A percentile compares a stretch with the other conserved stretches of the same genome.
Conservation (phyloP, 2,329 filamentous ascomycete species). For the Xylaria arbuscula region DNA sequence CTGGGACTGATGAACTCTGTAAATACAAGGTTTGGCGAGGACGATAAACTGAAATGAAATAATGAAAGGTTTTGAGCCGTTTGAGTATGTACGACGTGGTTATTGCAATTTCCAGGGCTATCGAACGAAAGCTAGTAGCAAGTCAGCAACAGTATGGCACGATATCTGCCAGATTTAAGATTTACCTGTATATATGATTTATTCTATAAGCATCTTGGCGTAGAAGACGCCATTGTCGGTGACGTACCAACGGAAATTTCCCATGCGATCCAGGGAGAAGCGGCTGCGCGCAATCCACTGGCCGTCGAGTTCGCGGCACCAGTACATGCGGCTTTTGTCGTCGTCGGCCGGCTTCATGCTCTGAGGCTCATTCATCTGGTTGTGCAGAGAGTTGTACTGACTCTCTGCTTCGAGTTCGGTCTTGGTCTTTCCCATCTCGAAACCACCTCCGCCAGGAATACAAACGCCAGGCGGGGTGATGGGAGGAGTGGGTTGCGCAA, state of each 20-base stretch:
- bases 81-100: background rate
- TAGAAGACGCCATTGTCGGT: conserved; percentile 69
- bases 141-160: background rate
- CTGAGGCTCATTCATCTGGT: conserved; percentile 66
- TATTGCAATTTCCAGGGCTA: background rate
- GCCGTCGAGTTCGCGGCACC: conserved; percentile 69
- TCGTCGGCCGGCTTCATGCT: conserved; percentile 72
- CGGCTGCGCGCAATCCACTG: conserved; percentile 70
- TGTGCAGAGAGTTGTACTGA: conserved; percentile 60
- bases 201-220: conserved; percentile 63
- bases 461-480: conserved; percentile 13
- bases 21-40: background rate
- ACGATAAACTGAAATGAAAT: background rate
- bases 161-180: background rate
- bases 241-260: conserved; percentile 69
- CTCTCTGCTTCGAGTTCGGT: conserved; percentile 61
- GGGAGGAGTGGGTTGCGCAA: conserved; percentile 28
- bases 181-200: conserved; percentile 43
- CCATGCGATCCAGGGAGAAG: conserved; percentile 69
- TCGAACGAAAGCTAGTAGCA: background rate
- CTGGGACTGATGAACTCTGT: background rate
- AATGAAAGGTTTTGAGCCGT: background rate
- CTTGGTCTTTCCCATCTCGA: conserved; percentile 60
- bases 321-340: conserved; percentile 70
- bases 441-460: conserved; percentile 31